These are phyloP conservation scores for Suillus decipiens DNA, from an alignment of 768 basidiomycete species.

Conservation along the genomic window DNA sequence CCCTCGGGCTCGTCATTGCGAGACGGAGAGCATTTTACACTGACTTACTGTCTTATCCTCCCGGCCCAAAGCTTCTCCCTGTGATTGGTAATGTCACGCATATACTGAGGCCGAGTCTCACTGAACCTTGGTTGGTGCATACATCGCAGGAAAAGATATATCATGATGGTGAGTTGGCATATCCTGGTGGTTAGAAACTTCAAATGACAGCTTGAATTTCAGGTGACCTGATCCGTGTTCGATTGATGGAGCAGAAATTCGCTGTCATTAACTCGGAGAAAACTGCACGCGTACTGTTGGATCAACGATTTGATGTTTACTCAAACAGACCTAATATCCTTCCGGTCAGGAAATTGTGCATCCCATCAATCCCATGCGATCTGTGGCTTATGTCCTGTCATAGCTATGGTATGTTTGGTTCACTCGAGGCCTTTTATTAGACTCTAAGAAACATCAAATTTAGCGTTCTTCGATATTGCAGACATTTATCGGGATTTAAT, in stretches of 20 bases:
- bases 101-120: conserved; percentile 18
- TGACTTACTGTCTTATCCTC: conserved; percentile 24
- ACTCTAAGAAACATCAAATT: not conserved
- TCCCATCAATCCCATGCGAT: not conserved
- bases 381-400: not conserved
- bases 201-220: not conserved
- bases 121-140: conserved; percentile 34
- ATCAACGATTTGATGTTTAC: conserved; percentile 13
- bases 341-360: conserved; percentile 3
- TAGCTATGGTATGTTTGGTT: conserved; percentile 24
- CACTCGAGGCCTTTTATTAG: not conserved
- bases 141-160: conserved; percentile 31
- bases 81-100: conserved; percentile 29
- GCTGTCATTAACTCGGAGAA: conserved; percentile 13
- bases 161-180: conserved; percentile 22
- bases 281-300: conserved; percentile 8
- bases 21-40: too few species aligned
- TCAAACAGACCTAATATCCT: conserved; percentile 10
- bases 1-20: not conserved
- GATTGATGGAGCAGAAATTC: conserved; percentile 4
- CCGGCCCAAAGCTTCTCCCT: conserved; percentile 32
- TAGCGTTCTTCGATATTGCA: conserved; percentile 20
- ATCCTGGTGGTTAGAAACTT: not conserved
- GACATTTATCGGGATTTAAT: conserved; percentile 12
- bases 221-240: not conserved